Conservation (phyloP, 129 eudicot species). For the Lactuca saligna region DNA sequence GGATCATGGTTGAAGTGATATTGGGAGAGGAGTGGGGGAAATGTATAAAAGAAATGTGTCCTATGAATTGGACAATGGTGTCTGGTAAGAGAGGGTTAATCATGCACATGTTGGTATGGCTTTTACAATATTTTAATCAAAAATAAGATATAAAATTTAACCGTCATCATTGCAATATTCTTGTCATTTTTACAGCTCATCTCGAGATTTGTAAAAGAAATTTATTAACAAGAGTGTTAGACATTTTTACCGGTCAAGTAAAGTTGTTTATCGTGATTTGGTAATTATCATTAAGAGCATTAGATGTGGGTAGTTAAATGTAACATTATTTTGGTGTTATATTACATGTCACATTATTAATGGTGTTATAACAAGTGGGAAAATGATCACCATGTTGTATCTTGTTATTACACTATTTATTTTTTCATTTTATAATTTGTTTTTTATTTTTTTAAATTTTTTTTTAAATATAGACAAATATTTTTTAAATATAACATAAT, state of each 20-base stretch:
- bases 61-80: slow-evolving; percentile 24
- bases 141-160: neutral
- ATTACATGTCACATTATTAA: no score
- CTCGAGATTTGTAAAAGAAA: neutral
- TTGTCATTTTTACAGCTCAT: neutral
- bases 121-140: neutral
- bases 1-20: slow-evolving; percentile 27
- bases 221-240: neutral
- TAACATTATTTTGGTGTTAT: no score
- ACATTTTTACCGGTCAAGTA: neutral
- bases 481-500: no score
- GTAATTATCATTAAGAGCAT: no score
- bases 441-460: no score
- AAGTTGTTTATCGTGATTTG: neutral
- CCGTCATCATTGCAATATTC: neutral
- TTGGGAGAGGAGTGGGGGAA: slow-evolving; percentile 30
- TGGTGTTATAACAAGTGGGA: no score
- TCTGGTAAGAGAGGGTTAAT: slow-evolving; percentile 15
- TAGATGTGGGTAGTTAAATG: no score
- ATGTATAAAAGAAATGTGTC: slow-evolving; percentile 22
- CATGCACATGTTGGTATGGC: slow-evolving; percentile 20
- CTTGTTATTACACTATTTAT: no score
- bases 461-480: no score
- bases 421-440: no score
- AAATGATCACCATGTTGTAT: no score